Evolutionary conservation across 2,329 filamentous ascomycete species (phyloP).

Genomic region (Fusarium lateritium): DNA sequence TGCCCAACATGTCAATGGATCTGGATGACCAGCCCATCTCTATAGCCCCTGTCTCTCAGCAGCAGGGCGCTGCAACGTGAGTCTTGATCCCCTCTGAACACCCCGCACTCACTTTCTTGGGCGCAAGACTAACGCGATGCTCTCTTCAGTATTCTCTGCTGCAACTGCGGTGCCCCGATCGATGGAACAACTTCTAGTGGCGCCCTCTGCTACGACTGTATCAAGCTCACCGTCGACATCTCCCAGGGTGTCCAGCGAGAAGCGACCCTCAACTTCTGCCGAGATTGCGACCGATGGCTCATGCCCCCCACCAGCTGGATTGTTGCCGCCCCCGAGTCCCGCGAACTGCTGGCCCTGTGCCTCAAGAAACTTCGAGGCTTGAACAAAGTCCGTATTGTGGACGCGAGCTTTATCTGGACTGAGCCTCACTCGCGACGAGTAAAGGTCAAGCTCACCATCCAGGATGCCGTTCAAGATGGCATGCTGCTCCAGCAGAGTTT

Average conservation of each 20-base stretch:
- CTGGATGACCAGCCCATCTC: conserved; percentile 60
- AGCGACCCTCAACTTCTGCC: conserved; percentile 89
- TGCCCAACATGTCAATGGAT: conserved; percentile 60
- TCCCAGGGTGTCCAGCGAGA: conserved; percentile 93
- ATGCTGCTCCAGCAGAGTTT: conserved; percentile 90
- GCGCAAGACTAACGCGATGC: conserved; percentile 30
- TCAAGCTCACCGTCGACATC: conserved; percentile 95
- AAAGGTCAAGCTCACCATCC: conserved; percentile 95
- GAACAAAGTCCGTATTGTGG: conserved; percentile 92
- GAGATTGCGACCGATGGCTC: conserved; percentile 95
- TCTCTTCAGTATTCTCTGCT: conserved; percentile 81
- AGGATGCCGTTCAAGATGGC: conserved; percentile 75
- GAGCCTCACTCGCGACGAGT: conserved; percentile 95
- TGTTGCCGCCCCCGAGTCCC: conserved; percentile 85
- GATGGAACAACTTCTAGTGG: conserved; percentile 90
- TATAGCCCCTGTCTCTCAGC: conserved; percentile 52
- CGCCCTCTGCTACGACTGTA: conserved; percentile 94
- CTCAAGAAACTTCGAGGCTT: conserved; percentile 89
- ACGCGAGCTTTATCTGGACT: conserved; percentile 98
- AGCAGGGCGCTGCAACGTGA: conserved; percentile 59
- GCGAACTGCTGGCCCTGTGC: conserved; percentile 93
- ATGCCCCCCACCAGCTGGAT: conserved; percentile 90
- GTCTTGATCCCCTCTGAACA: conserved; percentile 38
- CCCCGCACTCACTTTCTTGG: conserved; percentile 36
- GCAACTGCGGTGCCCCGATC: conserved; percentile 96